A percentile compares a stretch with the other conserved stretches of the same genome.
These are phyloP conservation scores for Phytophthora tentaculata DNA, from an alignment of 352 stramenopile genomes.

Conservation along the genomic window DNA sequence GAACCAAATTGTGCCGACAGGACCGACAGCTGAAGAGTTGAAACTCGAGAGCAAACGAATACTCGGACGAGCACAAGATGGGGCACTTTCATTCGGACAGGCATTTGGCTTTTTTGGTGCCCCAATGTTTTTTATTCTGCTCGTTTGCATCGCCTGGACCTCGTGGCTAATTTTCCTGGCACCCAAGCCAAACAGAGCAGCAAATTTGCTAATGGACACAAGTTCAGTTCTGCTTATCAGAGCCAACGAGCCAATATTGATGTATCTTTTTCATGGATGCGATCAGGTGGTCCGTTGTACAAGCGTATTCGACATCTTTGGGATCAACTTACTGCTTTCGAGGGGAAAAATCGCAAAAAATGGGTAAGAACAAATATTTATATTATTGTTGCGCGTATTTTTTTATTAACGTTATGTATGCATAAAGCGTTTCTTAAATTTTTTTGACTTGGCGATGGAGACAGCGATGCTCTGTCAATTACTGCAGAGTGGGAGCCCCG, in stretches of 20 bases:
- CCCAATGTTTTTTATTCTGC: conserved; percentile 20
- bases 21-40: not conserved
- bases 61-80: not conserved
- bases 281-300: not conserved
- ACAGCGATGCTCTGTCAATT: conserved; percentile 23
- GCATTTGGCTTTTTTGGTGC: conserved; percentile 2
- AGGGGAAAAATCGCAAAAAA: conserved; percentile 45
- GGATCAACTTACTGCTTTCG: conserved; percentile 36
- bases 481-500: conserved; percentile 29
- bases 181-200: conserved; percentile 21
- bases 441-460: conserved; percentile 39
- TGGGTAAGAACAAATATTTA: conserved; percentile 38
- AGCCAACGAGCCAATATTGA: conserved; percentile 6
- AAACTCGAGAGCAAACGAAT: conserved; percentile 2
- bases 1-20: not conserved
- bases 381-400: not conserved
- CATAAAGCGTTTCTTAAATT: conserved; percentile 48
- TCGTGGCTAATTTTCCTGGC: conserved; percentile 26
- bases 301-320: conserved; percentile 4
- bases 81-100: not conserved
- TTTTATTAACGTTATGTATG: not conserved
- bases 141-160: conserved; percentile 27
- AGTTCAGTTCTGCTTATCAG: conserved; percentile 13
- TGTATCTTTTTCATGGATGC: conserved; percentile 5
- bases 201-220: conserved; percentile 37